Base-by-base conservation (phyloP, 441 rosid genomes). In the Corymbia citriodora region DNA sequence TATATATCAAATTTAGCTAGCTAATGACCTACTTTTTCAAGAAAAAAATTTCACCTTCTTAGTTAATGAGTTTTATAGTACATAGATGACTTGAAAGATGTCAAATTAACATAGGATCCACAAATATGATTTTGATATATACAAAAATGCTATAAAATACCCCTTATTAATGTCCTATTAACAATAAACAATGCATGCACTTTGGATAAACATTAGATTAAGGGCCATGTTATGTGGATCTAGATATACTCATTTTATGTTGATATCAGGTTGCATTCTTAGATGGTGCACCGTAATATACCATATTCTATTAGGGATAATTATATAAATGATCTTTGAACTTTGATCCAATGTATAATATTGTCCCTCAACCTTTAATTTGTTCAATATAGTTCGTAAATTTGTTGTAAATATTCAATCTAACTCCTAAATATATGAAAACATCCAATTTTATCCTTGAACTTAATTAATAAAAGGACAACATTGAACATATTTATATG, bases 401-500 rank as follows among this genome's bases (percentile, higher is more conserved):
- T 40, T 40, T 40, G 6, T 40, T 40, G 45, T 40, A 40, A 40
- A 40, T 59, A 7, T 25, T 59, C 7, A 59, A 23, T 4, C 2
- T 59, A 23, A 2, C 3, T 1, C 3, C 3, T 25, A 0, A 25
- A 57, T 59, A 25, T 2, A 59, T 59, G 1, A 59, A 59, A 59
- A 59, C 25, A 59, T 59, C 0, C 25, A 4, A 59, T 59, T 6
- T 10, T 59, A 6, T 59, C n/a, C 65, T 0, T 4, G 0, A 59
- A 59, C 5, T 59, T 59, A 59, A 59, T 59, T 10, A 23, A 25
- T 27, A 13, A 29, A 59, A 59, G 1, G 65, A 25, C 23, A 25
- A 59, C 12, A 59, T 25, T 59, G 14, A 57, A 57, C 7, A 57
- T 10, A 21, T 57, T 57, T 57, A 57, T 57, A 57, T 23, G 25